These are phyloP conservation scores for Gossypium bickii DNA, from an alignment of 345 rosid species.

Conservation along the genomic window DNA sequence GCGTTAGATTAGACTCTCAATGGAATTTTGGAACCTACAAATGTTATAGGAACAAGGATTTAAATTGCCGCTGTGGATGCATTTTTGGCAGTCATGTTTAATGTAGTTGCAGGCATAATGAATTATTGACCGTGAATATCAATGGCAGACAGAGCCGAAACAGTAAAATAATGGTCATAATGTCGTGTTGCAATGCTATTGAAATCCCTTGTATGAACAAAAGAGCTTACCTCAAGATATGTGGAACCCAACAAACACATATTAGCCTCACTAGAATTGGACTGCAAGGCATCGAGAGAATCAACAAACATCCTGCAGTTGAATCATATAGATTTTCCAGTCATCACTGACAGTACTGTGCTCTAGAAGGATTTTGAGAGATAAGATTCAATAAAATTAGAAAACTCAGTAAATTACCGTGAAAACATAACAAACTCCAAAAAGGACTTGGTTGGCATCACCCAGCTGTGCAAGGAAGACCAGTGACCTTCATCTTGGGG, in stretches of 20 bases:
- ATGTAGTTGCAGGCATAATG: neutral
- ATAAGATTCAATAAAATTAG: conserved; percentile 6
- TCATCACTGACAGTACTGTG: neutral
- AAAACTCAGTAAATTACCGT: conserved; percentile 35
- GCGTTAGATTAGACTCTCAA: neutral
- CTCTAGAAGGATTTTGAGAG: neutral
- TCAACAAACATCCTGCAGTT: conserved; percentile 80
- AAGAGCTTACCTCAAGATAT: conserved; percentile 53
- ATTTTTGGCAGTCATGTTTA: neutral
- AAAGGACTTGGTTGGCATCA: conserved; percentile 95
- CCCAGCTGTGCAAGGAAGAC: conserved; percentile 95
- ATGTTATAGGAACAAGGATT: neutral
- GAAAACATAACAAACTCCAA: conserved; percentile 90
- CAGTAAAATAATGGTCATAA: neutral
- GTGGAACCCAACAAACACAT: conserved; percentile 65
- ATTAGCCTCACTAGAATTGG: conserved; percentile 34
- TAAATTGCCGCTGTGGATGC: neutral
- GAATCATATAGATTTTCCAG: neutral
- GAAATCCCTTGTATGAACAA: neutral
- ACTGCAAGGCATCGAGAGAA: conserved; percentile 73
- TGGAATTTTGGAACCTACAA: neutral
- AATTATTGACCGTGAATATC: neutral
- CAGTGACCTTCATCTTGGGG: conserved; percentile 86
- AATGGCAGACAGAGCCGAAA: neutral
- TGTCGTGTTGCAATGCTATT: neutral